Evolutionary conservation across 108 stramenopile genomes (phyloP), one percentile per base, ranked within the genome.

Genomic region (Nannochloropsis salina): DNA sequence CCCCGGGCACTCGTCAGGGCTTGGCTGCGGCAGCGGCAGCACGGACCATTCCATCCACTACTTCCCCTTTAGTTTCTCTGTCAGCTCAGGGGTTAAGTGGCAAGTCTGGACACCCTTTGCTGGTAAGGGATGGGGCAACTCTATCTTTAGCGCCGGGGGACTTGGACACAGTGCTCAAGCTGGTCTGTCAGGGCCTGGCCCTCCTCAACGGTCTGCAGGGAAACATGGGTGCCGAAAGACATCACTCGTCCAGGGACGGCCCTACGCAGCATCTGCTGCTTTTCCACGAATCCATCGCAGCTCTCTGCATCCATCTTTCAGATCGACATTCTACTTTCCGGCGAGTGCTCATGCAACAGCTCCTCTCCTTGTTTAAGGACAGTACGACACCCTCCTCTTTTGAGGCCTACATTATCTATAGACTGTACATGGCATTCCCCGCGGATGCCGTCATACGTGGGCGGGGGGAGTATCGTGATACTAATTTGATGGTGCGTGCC

Each of bases 311-410:
- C 15, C 61, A 74, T 6, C 61, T 74, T n/a, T 74, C 61, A n/a
- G 61, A n/a, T n/a, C 61, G 61, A n/a, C 61, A 74, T n/a, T 15
- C 61, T n/a, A n/a, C 61, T n/a, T 74, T 74, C 61, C 61, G 61
- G 20, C 61, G 61, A 15, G 20, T n/a, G 61, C 61, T 74, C 3
- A 15, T 74, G n/a, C 61, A n/a, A n/a, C 61, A 74, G 4, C n/a
- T 74, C 15, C 61, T 74, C 61, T 74, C 61, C 61, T 74, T 74
- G 61, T n/a, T 74, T 74, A 74, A 74, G 61, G 61, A 15, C 61
- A 6, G 3, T 1, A 74, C 61, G 20, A 74, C 15, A 15, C 20
- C 15, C 61, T n/a, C 20, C 61, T 74, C 61, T 15, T 15, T 1
- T 15, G 61, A 74, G n/a, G 61, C 61, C 61, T 74, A 74, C n/a